Evolutionary conservation across 352 stramenopile genomes (phyloP), one percentile per base, ranked within the genome.

Genomic region (Pythium pectinolyticum): DNA sequence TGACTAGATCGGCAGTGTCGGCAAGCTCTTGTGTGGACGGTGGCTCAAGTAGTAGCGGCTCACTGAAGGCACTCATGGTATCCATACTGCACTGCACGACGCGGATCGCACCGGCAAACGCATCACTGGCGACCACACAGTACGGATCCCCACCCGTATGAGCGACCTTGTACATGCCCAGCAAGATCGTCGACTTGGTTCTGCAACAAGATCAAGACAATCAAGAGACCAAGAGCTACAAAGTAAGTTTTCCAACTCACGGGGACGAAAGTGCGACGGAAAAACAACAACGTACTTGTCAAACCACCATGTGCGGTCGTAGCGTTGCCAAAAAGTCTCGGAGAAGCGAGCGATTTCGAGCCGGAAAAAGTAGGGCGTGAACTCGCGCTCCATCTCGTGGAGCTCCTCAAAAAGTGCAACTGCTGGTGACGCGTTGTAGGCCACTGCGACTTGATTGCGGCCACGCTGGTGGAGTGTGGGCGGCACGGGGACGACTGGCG

Each of bases 291-390:
- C 69, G 39, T 57, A 84, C 79, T 88, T 88, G 50, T 91, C 75
- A 55, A 93, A 93, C 82, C 84, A 93, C 82, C 84, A 91, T 19
- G 81, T 88, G 39, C 72, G 75, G 43, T 91, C 83, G 61, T 93
- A 93, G 17, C 84, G 75, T 11, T 73, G 52, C 84, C 84, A 93
- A 57, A 91, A 93, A 5, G 82, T 85, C 58, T 80, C 63, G 5
- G 77, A 77, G 58, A 91, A 93, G 0, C 57, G 63, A 6, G 82
- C 84, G 25, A 90, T 55, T 57, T 93, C 82, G 10, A 93, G 73
- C 10, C 86, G 55, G 49, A 79, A 89, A 54, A 80, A 89, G 28
- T 85, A 87, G 8, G 80, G 78, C 3, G 69, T 64, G 39, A 75
- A 77, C 47, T 72, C 63, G 19, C 66, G 69, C 27, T 76, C 69